A percentile compares a stretch with the other conserved stretches of the same genome.
phyloP scores from a whole-genome alignment of 192 early-diverging fungal species.

The Fimicolochytrium jonesii region DNA sequence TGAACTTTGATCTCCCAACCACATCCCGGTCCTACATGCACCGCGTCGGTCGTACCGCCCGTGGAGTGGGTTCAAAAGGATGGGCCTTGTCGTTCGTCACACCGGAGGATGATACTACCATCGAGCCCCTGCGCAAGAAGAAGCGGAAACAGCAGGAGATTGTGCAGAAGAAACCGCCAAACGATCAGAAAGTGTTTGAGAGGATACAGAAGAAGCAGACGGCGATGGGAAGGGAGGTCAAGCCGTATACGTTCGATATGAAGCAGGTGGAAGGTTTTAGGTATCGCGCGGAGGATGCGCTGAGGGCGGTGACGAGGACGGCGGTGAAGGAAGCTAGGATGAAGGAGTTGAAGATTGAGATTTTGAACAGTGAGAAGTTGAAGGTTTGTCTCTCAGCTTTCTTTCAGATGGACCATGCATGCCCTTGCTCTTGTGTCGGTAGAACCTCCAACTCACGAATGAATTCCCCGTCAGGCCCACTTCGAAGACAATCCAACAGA shows the following conservation, averaged over 20 bases:
- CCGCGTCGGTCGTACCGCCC: constrained; percentile 91
- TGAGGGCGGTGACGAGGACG: constrained; percentile 68
- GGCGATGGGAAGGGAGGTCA: constrained; percentile 46
- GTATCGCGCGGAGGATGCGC: constrained; percentile 85
- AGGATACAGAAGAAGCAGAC: constrained; percentile 71
- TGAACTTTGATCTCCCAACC: constrained; percentile 96
- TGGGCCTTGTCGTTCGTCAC: constrained; percentile 81
- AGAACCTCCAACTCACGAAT: too few species aligned
- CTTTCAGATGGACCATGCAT: too few species aligned
- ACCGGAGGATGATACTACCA: constrained; percentile 40
- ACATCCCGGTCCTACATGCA: constrained; percentile 85
- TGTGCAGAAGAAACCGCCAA: constrained; percentile 8
- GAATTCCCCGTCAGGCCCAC: constrained; percentile 69
- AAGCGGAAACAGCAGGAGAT: constrained; percentile 26
- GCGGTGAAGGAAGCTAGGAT: constrained; percentile 85
- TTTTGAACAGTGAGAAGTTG: constrained; percentile 91
- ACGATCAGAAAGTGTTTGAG: constrained; percentile 67
- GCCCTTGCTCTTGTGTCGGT: too few species aligned
- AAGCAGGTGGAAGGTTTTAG: constrained; percentile 84
- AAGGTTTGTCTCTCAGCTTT: too few species aligned
- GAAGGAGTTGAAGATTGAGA: constrained; percentile 94
- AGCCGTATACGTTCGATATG: constrained; percentile 85
- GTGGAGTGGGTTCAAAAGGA: constrained; percentile 79
- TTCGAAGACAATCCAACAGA: constrained; percentile 97
- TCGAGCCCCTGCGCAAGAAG: constrained; percentile 21